Base-by-base conservation (phyloP, 2,329 filamentous ascomycete genomes). In the Aschersonia sp. region DNA sequence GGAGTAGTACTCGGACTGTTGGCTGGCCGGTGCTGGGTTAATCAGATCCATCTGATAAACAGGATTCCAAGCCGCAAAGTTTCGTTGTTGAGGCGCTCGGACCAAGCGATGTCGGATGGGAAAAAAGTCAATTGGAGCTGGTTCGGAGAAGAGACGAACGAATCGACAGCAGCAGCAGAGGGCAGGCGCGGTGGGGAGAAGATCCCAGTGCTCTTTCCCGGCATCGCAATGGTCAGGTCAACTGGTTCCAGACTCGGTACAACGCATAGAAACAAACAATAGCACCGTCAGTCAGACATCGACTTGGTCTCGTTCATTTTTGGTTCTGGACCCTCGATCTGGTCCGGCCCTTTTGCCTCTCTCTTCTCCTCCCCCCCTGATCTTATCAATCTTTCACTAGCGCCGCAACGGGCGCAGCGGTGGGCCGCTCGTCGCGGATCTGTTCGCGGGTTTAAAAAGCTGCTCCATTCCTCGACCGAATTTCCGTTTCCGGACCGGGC, bases 11-110 rank as follows among this genome's bases (percentile, higher is more conserved):
- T 20, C 20, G 20, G 20, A 20, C 20, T 20, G 20, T 20, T 20
- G 20, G 20, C 20, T 38, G 35, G 12, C 38, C 44, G 31, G 43
- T 45, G 5, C 20, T 32, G 20, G 28, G 35, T n/a, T 48, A 48
- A 38, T 48, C 47, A 48, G 47, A 48, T 48, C 47, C 47, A 48
- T 48, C 47, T 48, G 47, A 48, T 48, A 48, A 45, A 9, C 9
- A 20, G 20, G 35, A 20, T 20, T 20, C 20, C 20, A 20, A 20
- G 20, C 20, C 20, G 3, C 35, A 12, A 38, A 12, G 12, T 12
- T 43, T 43, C 6, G 41, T 43, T 43, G 28, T 29, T 20, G 35
- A 3, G 35, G 12, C 12, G 35, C 4, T n/a, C 20, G 28, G 41
- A 43, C 12, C 12, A 43, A 9, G n/a, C 41, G 41, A 38, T 38